Evolutionary conservation across 2,329 filamentous ascomycete genomes (phyloP).

Genomic region (Diaporthe sp.): DNA sequence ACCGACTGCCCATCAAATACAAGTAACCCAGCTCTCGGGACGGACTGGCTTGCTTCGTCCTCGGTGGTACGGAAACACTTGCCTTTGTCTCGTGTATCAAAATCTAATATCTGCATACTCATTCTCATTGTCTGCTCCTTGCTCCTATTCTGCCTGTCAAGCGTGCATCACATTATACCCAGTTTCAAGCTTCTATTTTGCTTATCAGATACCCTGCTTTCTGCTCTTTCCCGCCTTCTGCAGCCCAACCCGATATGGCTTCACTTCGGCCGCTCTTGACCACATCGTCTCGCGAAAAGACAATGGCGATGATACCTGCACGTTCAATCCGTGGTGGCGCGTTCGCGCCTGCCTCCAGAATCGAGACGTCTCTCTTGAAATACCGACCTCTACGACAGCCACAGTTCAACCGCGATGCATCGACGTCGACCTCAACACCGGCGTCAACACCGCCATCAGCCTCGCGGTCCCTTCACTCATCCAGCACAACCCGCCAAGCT

Average conservation of each 20-base stretch:
- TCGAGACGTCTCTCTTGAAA: constrained; percentile 36
- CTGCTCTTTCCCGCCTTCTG: not conserved
- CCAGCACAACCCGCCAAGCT: constrained; percentile 35
- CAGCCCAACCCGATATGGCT: constrained; percentile 33
- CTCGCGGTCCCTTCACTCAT: constrained; percentile 48
- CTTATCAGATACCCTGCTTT: constrained; percentile 24
- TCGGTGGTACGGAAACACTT: constrained; percentile 14
- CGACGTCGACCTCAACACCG: constrained; percentile 29
- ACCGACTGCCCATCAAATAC: constrained; percentile 18
- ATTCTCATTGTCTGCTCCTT: not conserved
- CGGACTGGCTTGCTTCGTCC: not conserved
- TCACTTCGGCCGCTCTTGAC: constrained; percentile 37
- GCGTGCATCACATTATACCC: constrained; percentile 33
- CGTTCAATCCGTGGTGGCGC: constrained; percentile 13
- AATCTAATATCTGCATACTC: not conserved
- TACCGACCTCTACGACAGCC: constrained; percentile 40
- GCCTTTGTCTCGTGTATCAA: constrained; percentile 23
- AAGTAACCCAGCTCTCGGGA: constrained; percentile 32
- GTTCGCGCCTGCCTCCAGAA: constrained; percentile 30
- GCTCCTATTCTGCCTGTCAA: constrained; percentile 13
- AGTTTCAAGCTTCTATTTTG: not conserved
- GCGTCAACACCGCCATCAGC: constrained; percentile 37
- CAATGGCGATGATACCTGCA: constrained; percentile 30
- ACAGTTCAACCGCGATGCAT: constrained; percentile 40
- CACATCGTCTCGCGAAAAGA: constrained; percentile 4